These are phyloP conservation scores for Dacryopinax spathularia DNA, from an alignment of 768 basidiomycete species.

Conservation along the genomic window DNA sequence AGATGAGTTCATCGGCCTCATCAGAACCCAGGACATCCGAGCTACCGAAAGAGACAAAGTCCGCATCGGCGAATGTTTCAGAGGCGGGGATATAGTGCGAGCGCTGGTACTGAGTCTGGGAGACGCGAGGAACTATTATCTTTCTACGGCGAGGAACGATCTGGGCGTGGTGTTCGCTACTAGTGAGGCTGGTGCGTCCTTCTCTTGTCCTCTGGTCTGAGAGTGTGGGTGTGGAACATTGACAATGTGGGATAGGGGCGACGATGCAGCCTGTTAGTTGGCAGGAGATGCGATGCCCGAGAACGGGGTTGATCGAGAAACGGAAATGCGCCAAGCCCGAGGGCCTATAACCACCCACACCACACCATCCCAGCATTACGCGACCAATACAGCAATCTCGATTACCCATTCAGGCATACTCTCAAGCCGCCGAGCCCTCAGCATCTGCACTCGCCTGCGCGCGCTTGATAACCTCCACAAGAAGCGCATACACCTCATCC, in stretches of 20 bases:
- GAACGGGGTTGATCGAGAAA: constrained; percentile 63
- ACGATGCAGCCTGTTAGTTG: constrained; percentile 78
- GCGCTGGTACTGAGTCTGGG: constrained; percentile 78
- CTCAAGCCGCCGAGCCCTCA: neutral
- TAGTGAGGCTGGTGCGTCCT: constrained; percentile 58
- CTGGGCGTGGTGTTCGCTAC: constrained; percentile 85
- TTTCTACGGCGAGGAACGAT: constrained; percentile 80
- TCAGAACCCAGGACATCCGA: constrained; percentile 75
- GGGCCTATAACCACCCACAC: constrained; percentile 30
- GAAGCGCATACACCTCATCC: neutral
- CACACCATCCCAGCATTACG: too few species aligned
- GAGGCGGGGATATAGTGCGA: constrained; percentile 80
- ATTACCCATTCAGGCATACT: too few species aligned
- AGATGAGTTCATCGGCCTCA: constrained; percentile 81
- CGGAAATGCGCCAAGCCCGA: constrained; percentile 82
- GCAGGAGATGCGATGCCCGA: constrained; percentile 82
- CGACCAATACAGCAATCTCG: too few species aligned
- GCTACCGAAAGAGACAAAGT: constrained; percentile 83
- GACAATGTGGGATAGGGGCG: constrained; percentile 34
- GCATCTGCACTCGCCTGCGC: neutral
- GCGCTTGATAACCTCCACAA: neutral
- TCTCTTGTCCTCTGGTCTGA: neutral
- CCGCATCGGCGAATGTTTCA: constrained; percentile 80
- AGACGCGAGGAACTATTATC: constrained; percentile 81
- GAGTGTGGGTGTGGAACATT: neutral